Percentiles rank a stretch among this genome's conserved stretches.
Evolutionary conservation across 805 yeast genomes (phyloP).

Genomic region (Zygosaccharomyces kombuchaensis): DNA sequence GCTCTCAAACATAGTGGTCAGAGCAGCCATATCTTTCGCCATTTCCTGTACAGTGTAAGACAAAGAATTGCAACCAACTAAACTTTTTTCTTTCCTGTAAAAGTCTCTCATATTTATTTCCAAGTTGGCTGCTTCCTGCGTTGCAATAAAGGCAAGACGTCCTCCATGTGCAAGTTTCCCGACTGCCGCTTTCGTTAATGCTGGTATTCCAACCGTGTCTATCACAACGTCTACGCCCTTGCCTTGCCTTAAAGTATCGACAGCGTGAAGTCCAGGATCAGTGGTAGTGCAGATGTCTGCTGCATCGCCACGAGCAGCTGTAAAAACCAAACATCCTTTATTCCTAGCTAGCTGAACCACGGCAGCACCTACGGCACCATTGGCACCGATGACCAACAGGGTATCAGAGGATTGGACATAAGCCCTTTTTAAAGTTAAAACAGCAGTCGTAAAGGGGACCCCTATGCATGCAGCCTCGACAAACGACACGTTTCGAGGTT

Average conservation of each 20-base stretch:
- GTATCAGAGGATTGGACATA: neutral
- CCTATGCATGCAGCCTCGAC: constrained; percentile 9
- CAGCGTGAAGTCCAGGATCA: neutral
- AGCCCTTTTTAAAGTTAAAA: neutral
- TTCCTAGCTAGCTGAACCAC: constrained; percentile 7
- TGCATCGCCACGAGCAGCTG: constrained; percentile 2
- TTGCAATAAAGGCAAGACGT: constrained; percentile 5
- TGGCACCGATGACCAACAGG: constrained; percentile 6
- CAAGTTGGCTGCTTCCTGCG: constrained; percentile 1
- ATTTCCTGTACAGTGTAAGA: constrained; percentile 3
- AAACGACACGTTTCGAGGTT: constrained; percentile 7
- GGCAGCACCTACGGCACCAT: constrained; percentile 8
- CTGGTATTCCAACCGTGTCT: constrained; percentile 9
- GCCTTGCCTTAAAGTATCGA: constrained; percentile 2
- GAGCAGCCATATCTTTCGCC: constrained; percentile 1
- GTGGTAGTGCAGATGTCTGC: constrained; percentile 3
- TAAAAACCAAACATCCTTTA: constrained; percentile 5
- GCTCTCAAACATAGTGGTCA: constrained; percentile 4
- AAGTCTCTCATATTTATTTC: constrained; percentile 5
- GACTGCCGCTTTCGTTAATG: constrained; percentile 4
- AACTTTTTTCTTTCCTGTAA: constrained; percentile 5
- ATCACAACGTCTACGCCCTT: constrained; percentile 7
- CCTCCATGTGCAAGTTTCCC: constrained; percentile 7
- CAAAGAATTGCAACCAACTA: constrained; percentile 9
- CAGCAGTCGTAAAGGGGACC: constrained; percentile 10